A percentile compares a stretch with the other conserved stretches of the same genome.
phyloP scores from a whole-genome alignment of 495 filamentous ascomycete species.

The Neurospora discreta region DNA sequence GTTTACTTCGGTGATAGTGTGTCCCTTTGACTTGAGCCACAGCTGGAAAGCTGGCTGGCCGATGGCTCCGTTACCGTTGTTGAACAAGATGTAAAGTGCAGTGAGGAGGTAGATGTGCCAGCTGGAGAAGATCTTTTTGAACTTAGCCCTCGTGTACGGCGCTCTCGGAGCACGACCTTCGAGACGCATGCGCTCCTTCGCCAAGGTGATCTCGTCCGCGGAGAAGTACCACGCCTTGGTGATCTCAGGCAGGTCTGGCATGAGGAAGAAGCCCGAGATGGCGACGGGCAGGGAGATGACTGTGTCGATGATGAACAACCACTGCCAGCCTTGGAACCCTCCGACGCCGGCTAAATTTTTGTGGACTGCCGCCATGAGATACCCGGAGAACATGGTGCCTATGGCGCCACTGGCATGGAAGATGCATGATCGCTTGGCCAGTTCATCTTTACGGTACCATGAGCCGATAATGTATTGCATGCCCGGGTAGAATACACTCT shows the following conservation, averaged over 20 bases:
- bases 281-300: slow-evolving; percentile 34
- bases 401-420: slow-evolving; percentile 47
- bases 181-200: slow-evolving; percentile 31
- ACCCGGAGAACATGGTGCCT: slow-evolving; percentile 47
- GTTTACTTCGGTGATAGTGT: slow-evolving; percentile 28
- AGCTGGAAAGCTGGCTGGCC: slow-evolving; percentile 25
- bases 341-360: slow-evolving; percentile 36
- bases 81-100: slow-evolving; percentile 30
- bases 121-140: slow-evolving; percentile 29
- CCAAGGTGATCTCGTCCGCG: slow-evolving; percentile 27
- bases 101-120: slow-evolving; percentile 33
- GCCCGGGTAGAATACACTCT: slow-evolving; percentile 33
- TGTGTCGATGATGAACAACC: slow-evolving; percentile 42
- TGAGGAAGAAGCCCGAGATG: slow-evolving; percentile 46
- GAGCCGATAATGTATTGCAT: slow-evolving; percentile 40
- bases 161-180: slow-evolving; percentile 31
- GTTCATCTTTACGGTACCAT: slow-evolving; percentile 46
- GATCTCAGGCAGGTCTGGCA: slow-evolving; percentile 52
- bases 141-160: slow-evolving; percentile 26
- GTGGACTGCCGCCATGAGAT: slow-evolving; percentile 47
- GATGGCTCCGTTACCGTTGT: slow-evolving; percentile 18
- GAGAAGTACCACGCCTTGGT: slow-evolving; percentile 42
- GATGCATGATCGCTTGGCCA: slow-evolving; percentile 51
- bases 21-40: slow-evolving; percentile 27
- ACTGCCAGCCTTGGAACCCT: slow-evolving; percentile 38